Conservation (phyloP, 345 rosid genomes). For the Reutealis trisperma region DNA sequence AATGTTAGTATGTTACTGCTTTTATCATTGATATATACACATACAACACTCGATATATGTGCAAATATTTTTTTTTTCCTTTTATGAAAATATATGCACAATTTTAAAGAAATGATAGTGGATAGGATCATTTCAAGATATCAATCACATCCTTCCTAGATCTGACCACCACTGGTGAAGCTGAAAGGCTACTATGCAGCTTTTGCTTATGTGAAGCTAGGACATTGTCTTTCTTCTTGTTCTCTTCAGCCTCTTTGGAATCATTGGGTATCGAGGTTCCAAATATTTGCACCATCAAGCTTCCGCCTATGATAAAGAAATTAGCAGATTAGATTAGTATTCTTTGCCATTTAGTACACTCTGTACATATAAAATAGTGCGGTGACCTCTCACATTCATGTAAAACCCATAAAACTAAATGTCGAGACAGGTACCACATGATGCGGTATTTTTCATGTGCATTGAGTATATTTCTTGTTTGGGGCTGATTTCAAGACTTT, state of each 20-base stretch:
- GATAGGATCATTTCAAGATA: slow-evolving; percentile 19
- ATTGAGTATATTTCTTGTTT: no score
- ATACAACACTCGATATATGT: no score
- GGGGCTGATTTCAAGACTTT: background rate
- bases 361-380: no score
- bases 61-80: no score
- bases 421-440: background rate
- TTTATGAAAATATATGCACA: background rate
- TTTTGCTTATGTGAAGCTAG: slow-evolving; percentile 20
- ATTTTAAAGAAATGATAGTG: background rate
- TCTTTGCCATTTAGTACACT: background rate
- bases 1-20: no score
- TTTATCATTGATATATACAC: no score
- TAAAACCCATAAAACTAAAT: no score
- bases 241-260: slow-evolving; percentile 9
- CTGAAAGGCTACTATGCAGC: slow-evolving; percentile 19
- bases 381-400: no score
- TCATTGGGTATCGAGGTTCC: slow-evolving; percentile 12
- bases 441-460: background rate
- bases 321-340: background rate
- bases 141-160: slow-evolving; percentile 14
- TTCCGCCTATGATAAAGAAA: slow-evolving; percentile 23
- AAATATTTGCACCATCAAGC: slow-evolving; percentile 31
- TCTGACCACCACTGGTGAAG: slow-evolving; percentile 27
- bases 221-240: background rate